Evolutionary conservation across 139 green algal genomes (phyloP).

Genomic region (Closterium sp.): DNA sequence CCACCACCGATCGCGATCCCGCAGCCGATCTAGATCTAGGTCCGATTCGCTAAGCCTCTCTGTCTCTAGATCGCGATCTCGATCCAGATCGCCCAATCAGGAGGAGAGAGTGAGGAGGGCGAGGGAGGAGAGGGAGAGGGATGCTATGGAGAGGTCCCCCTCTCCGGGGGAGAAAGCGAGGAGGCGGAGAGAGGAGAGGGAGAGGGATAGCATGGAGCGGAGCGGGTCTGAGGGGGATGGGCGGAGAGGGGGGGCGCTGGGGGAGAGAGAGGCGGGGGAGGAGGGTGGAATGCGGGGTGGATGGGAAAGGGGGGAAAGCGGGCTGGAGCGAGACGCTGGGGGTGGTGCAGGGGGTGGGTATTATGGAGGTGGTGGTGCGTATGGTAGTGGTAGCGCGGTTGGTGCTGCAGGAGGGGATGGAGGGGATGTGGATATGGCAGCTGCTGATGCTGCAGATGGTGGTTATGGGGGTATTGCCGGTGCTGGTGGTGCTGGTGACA

Average conservation of each 20-base stretch:
- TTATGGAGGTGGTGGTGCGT: background rate
- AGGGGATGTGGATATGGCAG: background rate
- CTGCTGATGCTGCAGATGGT: background rate
- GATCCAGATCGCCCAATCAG: background rate
- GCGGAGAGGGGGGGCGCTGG: background rate
- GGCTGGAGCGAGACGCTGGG: background rate
- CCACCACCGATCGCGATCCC: background rate
- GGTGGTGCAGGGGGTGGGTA: background rate
- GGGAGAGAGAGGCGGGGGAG: background rate
- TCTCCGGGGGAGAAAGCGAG: background rate
- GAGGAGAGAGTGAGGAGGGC: background rate
- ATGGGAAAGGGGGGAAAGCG: background rate
- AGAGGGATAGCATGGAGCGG: background rate
- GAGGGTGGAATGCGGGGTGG: background rate
- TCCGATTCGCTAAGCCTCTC: background rate
- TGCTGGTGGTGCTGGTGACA: background rate
- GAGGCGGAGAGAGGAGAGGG: background rate
- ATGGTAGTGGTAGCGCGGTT: background rate
- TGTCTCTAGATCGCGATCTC: background rate
- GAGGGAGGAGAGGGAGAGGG: background rate
- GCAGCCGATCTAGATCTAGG: background rate
- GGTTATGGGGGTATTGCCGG: background rate
- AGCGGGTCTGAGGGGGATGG: background rate
- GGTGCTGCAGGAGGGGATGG: background rate
- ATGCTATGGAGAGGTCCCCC: background rate